phyloP scores from a whole-genome alignment of 2,329 filamentous ascomycete genomes.

The Paecilomyces sp. region DNA sequence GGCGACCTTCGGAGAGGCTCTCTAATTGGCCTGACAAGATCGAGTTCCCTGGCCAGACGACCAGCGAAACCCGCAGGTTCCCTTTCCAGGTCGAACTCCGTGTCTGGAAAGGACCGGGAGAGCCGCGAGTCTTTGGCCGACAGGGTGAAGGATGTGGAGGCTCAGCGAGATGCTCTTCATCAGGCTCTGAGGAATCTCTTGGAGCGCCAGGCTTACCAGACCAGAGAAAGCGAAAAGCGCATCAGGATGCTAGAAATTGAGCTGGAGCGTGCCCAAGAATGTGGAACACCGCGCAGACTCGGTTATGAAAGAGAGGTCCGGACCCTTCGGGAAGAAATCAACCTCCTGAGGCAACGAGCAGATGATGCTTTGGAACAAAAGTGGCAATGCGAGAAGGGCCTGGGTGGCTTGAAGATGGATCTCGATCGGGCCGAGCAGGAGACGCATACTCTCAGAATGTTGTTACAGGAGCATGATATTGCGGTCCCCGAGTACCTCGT shows the following conservation, averaged over 20 bases:
- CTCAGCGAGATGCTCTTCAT: constrained; percentile 88
- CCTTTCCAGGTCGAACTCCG: constrained; percentile 53
- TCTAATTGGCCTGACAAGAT: constrained; percentile 52
- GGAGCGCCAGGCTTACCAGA: constrained; percentile 77
- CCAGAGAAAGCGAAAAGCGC: constrained; percentile 73
- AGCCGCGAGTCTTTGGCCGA: constrained; percentile 66
- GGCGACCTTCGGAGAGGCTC: constrained; percentile 38
- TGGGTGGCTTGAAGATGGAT: constrained; percentile 88
- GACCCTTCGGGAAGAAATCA: constrained; percentile 75
- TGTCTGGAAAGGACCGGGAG: constrained; percentile 48
- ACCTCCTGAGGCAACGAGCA: constrained; percentile 72
- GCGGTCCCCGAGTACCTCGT: constrained; percentile 57
- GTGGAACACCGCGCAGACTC: constrained; percentile 61
- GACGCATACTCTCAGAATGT: constrained; percentile 69
- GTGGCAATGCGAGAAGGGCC: constrained; percentile 88
- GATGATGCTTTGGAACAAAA: constrained; percentile 94
- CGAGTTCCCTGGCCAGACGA: constrained; percentile 59
- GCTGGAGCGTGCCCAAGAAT: constrained; percentile 61
- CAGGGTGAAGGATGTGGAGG: constrained; percentile 83
- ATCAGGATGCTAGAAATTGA: constrained; percentile 71
- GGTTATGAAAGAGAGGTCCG: constrained; percentile 81
- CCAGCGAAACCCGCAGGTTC: constrained; percentile 38
- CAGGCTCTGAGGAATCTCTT: constrained; percentile 77
- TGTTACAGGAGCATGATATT: constrained; percentile 79
- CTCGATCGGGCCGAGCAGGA: constrained; percentile 92